Conservation (phyloP, 116 monocot species). For the Phalaenopsis hybrid region DNA sequence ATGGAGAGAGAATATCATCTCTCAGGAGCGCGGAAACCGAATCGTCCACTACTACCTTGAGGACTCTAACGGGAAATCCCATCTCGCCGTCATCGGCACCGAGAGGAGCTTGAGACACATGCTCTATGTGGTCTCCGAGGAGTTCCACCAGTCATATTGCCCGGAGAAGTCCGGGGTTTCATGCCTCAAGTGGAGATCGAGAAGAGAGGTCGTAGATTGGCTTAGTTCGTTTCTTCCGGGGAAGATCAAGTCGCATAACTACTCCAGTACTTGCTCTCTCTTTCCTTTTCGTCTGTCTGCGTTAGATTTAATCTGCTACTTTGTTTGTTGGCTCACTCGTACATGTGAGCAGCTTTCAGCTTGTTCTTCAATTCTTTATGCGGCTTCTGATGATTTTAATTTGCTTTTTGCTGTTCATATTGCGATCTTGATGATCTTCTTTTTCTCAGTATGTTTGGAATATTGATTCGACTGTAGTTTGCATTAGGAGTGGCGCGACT, state of each 20-base stretch:
- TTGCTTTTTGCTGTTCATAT: neutral
- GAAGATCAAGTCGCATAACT: constrained; percentile 23
- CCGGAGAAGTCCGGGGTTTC: constrained; percentile 14
- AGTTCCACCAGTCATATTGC: constrained; percentile 31
- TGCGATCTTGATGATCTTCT: neutral
- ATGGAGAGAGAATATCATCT: constrained; percentile 85
- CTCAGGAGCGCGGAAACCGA: constrained; percentile 76
- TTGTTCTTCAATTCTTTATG: neutral
- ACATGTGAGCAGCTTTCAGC: neutral
- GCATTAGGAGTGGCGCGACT: neutral
- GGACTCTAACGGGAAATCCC: constrained; percentile 62
- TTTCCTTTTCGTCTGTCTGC: neutral
- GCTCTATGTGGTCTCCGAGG: constrained; percentile 80
- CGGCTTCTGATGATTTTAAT: constrained; percentile 3
- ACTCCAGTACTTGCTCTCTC: constrained; percentile 14
- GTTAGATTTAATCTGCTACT: neutral
- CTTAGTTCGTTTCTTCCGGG: constrained; percentile 55
- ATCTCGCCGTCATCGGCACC: constrained; percentile 79
- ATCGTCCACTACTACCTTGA: constrained; percentile 86
- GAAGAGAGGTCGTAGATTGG: constrained; percentile 91
- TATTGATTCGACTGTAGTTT: neutral
- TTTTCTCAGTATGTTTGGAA: constrained; percentile 1
- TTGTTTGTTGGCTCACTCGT: neutral
- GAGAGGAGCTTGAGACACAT: constrained; percentile 95
- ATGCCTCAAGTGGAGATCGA: constrained; percentile 71